Evolutionary conservation across 768 basidiomycete species (phyloP).

Genomic region (Neoboletus subvelutipes): DNA sequence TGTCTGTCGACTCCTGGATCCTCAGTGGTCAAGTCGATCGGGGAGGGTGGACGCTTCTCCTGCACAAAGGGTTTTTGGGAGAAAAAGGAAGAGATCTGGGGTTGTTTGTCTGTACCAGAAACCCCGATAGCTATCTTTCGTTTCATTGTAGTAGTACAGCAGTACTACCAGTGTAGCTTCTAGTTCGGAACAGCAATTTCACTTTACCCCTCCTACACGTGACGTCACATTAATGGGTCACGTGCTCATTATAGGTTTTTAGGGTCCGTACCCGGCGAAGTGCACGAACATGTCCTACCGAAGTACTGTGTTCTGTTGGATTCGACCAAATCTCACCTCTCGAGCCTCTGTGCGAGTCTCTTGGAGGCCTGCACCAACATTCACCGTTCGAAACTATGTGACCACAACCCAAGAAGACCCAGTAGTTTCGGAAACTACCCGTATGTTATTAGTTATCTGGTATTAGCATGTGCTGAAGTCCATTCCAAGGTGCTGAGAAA

Average conservation of each 20-base stretch:
- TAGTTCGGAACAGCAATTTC: too few relatives aligned
- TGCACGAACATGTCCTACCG: constrained; percentile 7
- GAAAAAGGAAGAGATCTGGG: constrained; percentile 46
- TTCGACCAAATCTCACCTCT: constrained; percentile 4
- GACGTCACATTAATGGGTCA: constrained; percentile 24
- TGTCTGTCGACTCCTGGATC: constrained; percentile 30
- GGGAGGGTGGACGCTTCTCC: constrained; percentile 31
- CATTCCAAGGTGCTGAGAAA: constrained; percentile 71
- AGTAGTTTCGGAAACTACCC: constrained; percentile 60
- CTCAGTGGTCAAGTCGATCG: constrained; percentile 57
- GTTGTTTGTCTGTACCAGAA: constrained; percentile 27
- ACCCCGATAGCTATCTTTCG: constrained; percentile 4
- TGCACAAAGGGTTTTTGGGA: constrained; percentile 14
- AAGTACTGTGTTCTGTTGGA: constrained; percentile 2
- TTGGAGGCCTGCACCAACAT: background rate
- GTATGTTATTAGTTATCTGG: constrained; percentile 37
- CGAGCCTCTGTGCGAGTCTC: background rate
- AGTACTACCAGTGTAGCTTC: background rate
- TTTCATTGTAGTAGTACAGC: constrained; percentile 15
- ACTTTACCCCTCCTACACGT: constrained; percentile 14
- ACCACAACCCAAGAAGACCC: constrained; percentile 39
- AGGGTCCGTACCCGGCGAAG: background rate
- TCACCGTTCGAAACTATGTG: constrained; percentile 11
- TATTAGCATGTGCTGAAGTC: background rate
- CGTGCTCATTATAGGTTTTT: constrained; percentile 21